Conservation (phyloP, 192 early-diverging fungal genomes). For the Dissophora globulifera region DNA sequence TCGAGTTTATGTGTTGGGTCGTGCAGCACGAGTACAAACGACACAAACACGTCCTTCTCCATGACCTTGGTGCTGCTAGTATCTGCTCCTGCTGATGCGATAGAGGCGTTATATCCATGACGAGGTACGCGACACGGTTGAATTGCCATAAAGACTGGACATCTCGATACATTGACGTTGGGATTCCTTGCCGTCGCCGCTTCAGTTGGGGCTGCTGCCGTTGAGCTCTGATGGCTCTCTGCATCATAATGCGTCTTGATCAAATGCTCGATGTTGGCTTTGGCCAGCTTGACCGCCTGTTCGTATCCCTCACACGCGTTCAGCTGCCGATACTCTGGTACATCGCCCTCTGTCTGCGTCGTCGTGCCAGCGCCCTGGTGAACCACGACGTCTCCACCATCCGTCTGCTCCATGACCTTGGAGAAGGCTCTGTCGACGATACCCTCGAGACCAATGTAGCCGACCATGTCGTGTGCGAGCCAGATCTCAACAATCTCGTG, state of each 20-base stretch:
- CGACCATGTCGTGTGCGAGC: conserved; percentile 66
- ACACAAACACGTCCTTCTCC: conserved; percentile 50
- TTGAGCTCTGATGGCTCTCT: conserved; percentile 17
- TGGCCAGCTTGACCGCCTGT: conserved; percentile 65
- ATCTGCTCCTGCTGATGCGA: conserved; percentile 11
- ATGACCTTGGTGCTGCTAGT: background rate
- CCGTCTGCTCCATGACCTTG: conserved; percentile 69
- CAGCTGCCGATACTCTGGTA: conserved; percentile 53
- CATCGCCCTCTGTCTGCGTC: conserved; percentile 23
- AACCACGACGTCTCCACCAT: conserved; percentile 66
- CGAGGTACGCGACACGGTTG: conserved; percentile 61
- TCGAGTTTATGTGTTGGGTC: conserved; percentile 66
- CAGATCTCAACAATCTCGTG: conserved; percentile 71
- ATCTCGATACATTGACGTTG: conserved; percentile 53
- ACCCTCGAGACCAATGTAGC: conserved; percentile 63
- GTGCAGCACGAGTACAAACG: conserved; percentile 57
- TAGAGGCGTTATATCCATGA: conserved; percentile 33
- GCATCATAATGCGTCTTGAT: conserved; percentile 60
- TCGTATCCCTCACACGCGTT: conserved; percentile 68
- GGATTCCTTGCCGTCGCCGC: conserved; percentile 20
- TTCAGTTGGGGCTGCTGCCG: background rate
- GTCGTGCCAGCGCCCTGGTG: conserved; percentile 52
- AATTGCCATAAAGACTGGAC: conserved; percentile 71
- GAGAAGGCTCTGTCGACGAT: conserved; percentile 65
- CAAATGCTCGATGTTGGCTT: conserved; percentile 68